Percentiles rank a stretch among this genome's conserved stretches.
phyloP scores from a whole-genome alignment of 2,329 filamentous ascomycete genomes.

The Pochonia chlamydosporia region DNA sequence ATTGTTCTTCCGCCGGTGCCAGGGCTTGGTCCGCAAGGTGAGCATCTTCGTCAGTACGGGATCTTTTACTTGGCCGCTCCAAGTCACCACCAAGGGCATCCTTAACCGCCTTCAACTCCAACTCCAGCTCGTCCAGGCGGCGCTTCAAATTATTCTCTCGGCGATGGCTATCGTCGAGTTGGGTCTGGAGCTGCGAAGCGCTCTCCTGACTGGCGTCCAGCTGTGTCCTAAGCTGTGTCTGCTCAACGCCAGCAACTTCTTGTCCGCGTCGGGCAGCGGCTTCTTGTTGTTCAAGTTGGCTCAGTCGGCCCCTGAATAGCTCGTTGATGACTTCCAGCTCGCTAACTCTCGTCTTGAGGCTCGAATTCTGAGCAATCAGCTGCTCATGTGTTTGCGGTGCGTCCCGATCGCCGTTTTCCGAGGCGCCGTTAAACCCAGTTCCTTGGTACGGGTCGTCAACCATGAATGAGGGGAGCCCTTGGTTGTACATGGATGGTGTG shows the following conservation, averaged over 20 bases:
- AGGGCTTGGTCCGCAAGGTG: background rate
- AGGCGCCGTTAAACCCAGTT: slow-evolving; percentile 23
- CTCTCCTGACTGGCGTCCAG: slow-evolving; percentile 39
- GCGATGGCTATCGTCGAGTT: slow-evolving; percentile 70
- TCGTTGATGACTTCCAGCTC: slow-evolving; percentile 95
- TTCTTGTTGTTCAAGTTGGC: slow-evolving; percentile 73
- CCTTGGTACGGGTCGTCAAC: slow-evolving; percentile 64
- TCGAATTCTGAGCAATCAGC: slow-evolving; percentile 72
- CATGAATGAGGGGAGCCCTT: slow-evolving; percentile 75
- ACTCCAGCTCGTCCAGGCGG: slow-evolving; percentile 72
- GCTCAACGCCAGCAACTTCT: slow-evolving; percentile 49
- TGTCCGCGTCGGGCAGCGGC: slow-evolving; percentile 57
- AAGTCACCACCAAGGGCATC: slow-evolving; percentile 10
- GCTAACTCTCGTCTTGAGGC: slow-evolving; percentile 88
- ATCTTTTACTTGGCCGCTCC: slow-evolving; percentile 12
- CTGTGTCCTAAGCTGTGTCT: slow-evolving; percentile 51
- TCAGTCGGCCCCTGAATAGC: slow-evolving; percentile 69
- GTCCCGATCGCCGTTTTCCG: slow-evolving; percentile 56
- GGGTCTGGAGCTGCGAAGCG: slow-evolving; percentile 46
- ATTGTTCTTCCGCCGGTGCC: background rate
- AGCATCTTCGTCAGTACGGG: slow-evolving; percentile 7
- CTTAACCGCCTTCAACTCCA: slow-evolving; percentile 38
- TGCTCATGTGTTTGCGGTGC: slow-evolving; percentile 74
- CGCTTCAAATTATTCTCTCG: slow-evolving; percentile 79
- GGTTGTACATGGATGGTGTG: slow-evolving; percentile 69